A percentile compares a stretch with the other conserved stretches of the same genome.
These are phyloP conservation scores for Neurospora sp. DNA, from an alignment of 495 filamentous ascomycete species.

Conservation along the genomic window DNA sequence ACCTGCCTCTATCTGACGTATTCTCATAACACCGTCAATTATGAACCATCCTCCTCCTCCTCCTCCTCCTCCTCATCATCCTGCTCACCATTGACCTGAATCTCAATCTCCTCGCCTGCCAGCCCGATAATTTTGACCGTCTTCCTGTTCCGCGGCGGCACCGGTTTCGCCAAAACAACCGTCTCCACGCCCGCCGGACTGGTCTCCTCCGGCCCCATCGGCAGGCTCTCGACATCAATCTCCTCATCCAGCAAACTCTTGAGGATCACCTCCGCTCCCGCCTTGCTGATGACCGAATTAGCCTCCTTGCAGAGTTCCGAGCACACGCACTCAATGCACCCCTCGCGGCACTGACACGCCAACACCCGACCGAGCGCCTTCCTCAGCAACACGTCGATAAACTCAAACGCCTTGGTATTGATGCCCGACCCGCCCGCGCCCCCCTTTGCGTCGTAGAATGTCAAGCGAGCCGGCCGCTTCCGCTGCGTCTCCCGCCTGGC, in stretches of 20 bases:
- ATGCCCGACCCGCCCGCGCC: conserved; percentile 77
- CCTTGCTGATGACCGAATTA: conserved; percentile 91
- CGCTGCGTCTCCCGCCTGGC: conserved; percentile 49
- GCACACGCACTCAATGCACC: conserved; percentile 82
- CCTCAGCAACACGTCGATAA: conserved; percentile 65
- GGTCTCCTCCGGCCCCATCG: conserved; percentile 66
- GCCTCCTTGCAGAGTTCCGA: conserved; percentile 77
- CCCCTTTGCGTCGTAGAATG: conserved; percentile 92
- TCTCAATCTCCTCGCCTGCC: conserved; percentile 9
- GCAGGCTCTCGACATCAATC: conserved; percentile 66
- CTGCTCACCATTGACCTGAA: conserved; percentile 1
- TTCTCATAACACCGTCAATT: neutral
- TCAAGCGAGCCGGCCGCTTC: conserved; percentile 82
- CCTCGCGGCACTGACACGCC: conserved; percentile 56
- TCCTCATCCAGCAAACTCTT: conserved; percentile 62
- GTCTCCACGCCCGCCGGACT: conserved; percentile 73
- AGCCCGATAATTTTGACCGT: conserved; percentile 10
- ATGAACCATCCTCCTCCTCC: neutral
- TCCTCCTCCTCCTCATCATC: neutral
- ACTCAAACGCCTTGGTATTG: conserved; percentile 85
- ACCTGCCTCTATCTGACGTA: neutral
- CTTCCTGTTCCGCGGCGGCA: conserved; percentile 28
- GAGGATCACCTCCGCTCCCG: conserved; percentile 71
- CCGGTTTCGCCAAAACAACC: conserved; percentile 59
- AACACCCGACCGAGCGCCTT: conserved; percentile 74